Conservation (phyloP, 345 rosid genomes). For the Salix koriyanagi region DNA sequence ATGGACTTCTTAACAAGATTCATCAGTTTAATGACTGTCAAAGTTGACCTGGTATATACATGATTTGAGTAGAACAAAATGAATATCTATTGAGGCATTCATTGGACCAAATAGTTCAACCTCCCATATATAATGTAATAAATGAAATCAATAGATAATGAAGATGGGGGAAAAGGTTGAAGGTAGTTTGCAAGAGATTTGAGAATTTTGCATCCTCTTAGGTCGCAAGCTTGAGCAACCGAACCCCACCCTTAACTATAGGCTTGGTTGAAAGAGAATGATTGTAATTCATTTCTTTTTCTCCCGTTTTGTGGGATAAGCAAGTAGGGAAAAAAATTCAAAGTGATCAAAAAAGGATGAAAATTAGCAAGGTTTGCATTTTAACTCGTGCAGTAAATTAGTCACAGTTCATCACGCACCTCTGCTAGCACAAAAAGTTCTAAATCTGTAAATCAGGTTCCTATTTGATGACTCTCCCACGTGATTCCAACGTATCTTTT, state of each 20-base stretch:
- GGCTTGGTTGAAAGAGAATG: background rate
- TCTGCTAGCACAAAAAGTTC: conserved; percentile 57
- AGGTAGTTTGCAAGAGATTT: background rate
- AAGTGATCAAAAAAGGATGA: background rate
- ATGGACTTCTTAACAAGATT: background rate
- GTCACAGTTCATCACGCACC: conserved; percentile 41
- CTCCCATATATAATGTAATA: background rate
- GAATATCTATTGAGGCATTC: background rate
- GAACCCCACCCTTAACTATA: background rate
- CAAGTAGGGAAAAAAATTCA: background rate
- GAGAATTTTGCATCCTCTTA: background rate
- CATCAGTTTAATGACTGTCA: background rate
- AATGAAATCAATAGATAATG: too few relatives aligned
- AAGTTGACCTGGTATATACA: background rate
- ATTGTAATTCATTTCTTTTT: background rate
- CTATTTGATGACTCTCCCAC: conserved; percentile 43
- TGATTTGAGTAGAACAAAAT: background rate
- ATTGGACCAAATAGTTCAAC: background rate
- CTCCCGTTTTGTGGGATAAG: background rate
- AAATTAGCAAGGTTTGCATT: background rate
- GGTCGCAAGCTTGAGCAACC: background rate
- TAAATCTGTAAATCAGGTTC: conserved; percentile 52
- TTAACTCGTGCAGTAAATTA: conserved; percentile 3
- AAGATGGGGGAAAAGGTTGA: background rate
- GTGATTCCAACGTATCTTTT: conserved; percentile 33